Base-by-base conservation (phyloP, 352 stramenopile species). In the Globisporangium yorkense region DNA sequence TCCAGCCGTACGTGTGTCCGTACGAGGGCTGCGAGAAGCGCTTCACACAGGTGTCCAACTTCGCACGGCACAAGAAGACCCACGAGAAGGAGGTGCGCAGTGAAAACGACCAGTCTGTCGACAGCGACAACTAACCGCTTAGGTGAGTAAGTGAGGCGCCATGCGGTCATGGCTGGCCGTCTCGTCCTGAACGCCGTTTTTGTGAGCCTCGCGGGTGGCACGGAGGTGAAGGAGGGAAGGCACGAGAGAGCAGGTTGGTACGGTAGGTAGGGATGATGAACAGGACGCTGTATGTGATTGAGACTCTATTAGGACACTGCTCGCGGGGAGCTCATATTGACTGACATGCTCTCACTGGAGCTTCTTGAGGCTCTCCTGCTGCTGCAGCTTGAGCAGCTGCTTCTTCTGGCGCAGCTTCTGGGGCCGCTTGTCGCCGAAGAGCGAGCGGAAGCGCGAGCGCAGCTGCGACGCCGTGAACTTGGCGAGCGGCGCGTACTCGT, bases 1-100 rank as follows among this genome's bases (percentile, higher is more conserved):
- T 96, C 63, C 87, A 96, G 67, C 89, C 89, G 27, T 97, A 95
- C 67, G 81, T 94, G 57, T 97, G 89, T 84, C 88, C 83, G 31
- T 95, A 89, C 46, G 77, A 89, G 54, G 86, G 80, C 46, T 97
- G 89, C 53, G 75, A 88, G 57, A 96, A 96, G 70, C 87, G 85
- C 54, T 97, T 97, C 47, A 94, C 87, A 56, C 87, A 96, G 47
- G 84, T 92, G 35, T 91, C 80, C 29, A 91, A 93, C 64, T 92
- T 94, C 63, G 83, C 84, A 65, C 72, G 84, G 52, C 84, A 94
- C 75, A 94, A 92, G 58, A 92, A 92, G 68, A 89, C 84, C 2
- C 84, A 94, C 68, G 81, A 92, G 67, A 89, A 89, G 63, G 81
- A 91, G 37, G 75, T 77, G 47, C 71, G 75, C 44, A 70, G 68